These are phyloP conservation scores for Melampsora abietis-canadensis DNA, from an alignment of 1,284 basidiomycete genomes.

Conservation along the genomic window DNA sequence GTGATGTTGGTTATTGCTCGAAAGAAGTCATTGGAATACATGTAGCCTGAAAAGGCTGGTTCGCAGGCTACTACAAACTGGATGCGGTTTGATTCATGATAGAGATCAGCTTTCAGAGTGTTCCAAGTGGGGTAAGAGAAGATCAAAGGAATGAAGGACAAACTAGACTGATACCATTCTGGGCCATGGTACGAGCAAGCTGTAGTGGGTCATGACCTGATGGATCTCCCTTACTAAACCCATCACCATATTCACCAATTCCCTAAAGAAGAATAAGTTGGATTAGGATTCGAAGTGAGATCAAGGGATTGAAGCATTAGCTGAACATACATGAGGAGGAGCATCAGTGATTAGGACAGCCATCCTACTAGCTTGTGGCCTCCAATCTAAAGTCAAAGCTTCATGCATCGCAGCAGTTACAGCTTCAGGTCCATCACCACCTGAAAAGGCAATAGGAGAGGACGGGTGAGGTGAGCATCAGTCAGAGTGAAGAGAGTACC, in stretches of 20 bases:
- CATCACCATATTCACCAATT: conserved; percentile 37
- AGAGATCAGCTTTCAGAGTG: neutral
- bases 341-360: conserved; percentile 65
- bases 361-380: conserved; percentile 85
- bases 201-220: conserved; percentile 77
- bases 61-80: conserved; percentile 98
- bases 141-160: conserved; percentile 50
- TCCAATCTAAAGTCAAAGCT: conserved; percentile 81
- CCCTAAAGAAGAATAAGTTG: conserved; percentile 48
- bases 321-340: conserved; percentile 70
- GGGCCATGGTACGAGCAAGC: conserved; percentile 83
- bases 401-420: conserved; percentile 91
- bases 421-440: conserved; percentile 96
- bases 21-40: conserved; percentile 90
- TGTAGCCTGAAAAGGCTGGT: conserved; percentile 89
- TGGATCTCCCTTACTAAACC: conserved; percentile 27
- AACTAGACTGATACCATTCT: conserved; percentile 81
- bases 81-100: neutral
- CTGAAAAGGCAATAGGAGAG: conserved; percentile 28
- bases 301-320: conserved; percentile 42
- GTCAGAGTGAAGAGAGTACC: no score
- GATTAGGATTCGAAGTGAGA: conserved; percentile 48
- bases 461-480: neutral
- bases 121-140: neutral
- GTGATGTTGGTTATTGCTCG: conserved; percentile 87